phyloP scores from a whole-genome alignment of 306 rosid genomes.

The Cicer yamashitae region DNA sequence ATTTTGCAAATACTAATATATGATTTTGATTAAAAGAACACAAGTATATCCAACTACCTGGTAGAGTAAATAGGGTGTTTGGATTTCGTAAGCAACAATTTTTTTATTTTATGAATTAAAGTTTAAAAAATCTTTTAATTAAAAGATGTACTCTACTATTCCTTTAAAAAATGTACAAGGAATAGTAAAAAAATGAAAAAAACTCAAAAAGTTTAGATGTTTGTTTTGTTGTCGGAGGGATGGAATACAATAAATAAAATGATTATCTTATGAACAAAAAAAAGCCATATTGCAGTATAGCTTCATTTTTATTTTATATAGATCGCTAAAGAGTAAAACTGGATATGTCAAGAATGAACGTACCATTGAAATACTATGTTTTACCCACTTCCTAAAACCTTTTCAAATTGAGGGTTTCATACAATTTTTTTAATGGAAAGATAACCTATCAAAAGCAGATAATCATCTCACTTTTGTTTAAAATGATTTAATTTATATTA shows the following conservation, averaged over 20 bases:
- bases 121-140: conserved; percentile 17
- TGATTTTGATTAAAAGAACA: conserved; percentile 8
- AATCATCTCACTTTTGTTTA: conserved; percentile 10
- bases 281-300: conserved; percentile 1
- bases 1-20: neutral
- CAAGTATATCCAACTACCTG: conserved; percentile 36
- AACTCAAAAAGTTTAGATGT: conserved; percentile 22
- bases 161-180: conserved; percentile 12
- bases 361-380: conserved; percentile 19
- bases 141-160: neutral
- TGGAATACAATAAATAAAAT: conserved; percentile 19
- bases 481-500: conserved; percentile 1
- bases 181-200: neutral
- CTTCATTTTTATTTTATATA: conserved; percentile 33
- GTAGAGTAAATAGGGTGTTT: neutral
- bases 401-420: neutral
- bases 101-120: too few species aligned
- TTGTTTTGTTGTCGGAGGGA: conserved; percentile 45
- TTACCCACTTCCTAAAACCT: conserved; percentile 27
- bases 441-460: conserved; percentile 20
- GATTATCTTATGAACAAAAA: neutral
- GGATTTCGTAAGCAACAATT: conserved; percentile 34
- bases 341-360: conserved; percentile 6
- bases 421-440: neutral
- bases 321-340: conserved; percentile 34